Percentiles rank a stretch among this genome's conserved stretches.
These are phyloP conservation scores for Diospyros lotus DNA, from an alignment of 148 eudicot genomes.

Conservation along the genomic window DNA sequence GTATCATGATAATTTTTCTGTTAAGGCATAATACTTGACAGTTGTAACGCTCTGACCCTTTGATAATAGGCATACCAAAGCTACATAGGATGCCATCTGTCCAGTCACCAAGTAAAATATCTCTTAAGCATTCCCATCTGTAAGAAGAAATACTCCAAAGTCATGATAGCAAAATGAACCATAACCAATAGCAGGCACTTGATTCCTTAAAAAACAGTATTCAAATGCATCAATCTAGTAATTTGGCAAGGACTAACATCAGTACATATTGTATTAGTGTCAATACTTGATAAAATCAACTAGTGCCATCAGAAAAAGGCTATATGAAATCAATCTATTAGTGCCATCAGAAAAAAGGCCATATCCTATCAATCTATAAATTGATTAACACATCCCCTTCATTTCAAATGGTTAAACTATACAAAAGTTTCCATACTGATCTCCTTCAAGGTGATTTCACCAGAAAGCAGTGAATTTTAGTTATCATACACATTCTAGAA, in stretches of 20 bases:
- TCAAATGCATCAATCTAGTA: background rate
- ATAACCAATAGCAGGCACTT: background rate
- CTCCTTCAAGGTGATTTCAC: too few relatives aligned
- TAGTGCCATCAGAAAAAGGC: too few relatives aligned
- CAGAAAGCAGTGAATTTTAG: too few relatives aligned
- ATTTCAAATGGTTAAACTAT: too few relatives aligned
- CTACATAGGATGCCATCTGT: conserved; percentile 87
- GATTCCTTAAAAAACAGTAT: background rate
- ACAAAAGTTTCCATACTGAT: too few relatives aligned
- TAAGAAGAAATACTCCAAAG: conserved; percentile 17
- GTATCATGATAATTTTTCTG: conserved; percentile 81
- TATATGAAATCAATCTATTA: too few relatives aligned
- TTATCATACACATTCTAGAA: too few relatives aligned
- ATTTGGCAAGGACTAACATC: background rate
- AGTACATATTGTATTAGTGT: too few relatives aligned
- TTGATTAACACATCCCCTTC: too few relatives aligned
- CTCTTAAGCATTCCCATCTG: conserved; percentile 96
- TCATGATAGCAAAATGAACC: background rate
- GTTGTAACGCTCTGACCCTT: conserved; percentile 83
- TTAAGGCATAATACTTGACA: conserved; percentile 88
- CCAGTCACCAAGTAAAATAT: conserved; percentile 73
- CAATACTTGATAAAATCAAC: too few relatives aligned
- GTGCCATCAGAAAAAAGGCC: too few relatives aligned
- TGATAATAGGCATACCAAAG: conserved; percentile 91
- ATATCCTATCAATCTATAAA: too few relatives aligned